Evolutionary conservation across 345 rosid species (phyloP), one percentile per base, ranked within the genome.

Genomic region (Populus alba): DNA sequence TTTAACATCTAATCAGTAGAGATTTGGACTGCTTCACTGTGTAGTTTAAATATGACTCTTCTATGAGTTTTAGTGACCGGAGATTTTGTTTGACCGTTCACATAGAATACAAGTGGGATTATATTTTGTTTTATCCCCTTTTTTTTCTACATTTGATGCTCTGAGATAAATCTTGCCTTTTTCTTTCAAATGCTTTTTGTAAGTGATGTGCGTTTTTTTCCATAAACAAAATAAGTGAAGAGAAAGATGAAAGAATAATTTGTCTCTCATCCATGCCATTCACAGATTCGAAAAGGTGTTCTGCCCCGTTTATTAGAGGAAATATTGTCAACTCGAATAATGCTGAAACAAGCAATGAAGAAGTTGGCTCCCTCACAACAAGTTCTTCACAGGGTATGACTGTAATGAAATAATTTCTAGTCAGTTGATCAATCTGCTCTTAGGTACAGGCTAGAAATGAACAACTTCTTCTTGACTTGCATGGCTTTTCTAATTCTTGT

Each of bases 261-360:
- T 23, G 63, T n/a, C 16, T 66, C 27, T 12, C 17, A 69, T 37
- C 15, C 43, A 51, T 75, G 12, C 10, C 72, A 49, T 70, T 70
- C 55, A 23, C 86, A 95, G 99, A 87, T 87, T 55, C 90, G 91
- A 57, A 89, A 88, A 85, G 99, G 99, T 69, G 82, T 93, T 75
- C 83, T 95, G 59, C 98, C 99, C 81, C 93, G 92, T 75, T 87
- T 95, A 25, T 80, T 95, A 73, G 98, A 93, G 82, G 99, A 95
- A 91, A 93, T 95, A 86, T 83, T 93, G 79, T 91, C 98, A 27
- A 93, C 99, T 45, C 90, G 99, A 85, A 87, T 95, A 86, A 92
- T 95, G 98, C 92, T 95, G 76, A 95, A 93, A 80, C 91, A 86
- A 79, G 96, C 97, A 27, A 91, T 95, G 93, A 95, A 91, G 84